Base-by-base conservation (phyloP, 2,329 filamentous ascomycete species). In the Alternaria dauci region DNA sequence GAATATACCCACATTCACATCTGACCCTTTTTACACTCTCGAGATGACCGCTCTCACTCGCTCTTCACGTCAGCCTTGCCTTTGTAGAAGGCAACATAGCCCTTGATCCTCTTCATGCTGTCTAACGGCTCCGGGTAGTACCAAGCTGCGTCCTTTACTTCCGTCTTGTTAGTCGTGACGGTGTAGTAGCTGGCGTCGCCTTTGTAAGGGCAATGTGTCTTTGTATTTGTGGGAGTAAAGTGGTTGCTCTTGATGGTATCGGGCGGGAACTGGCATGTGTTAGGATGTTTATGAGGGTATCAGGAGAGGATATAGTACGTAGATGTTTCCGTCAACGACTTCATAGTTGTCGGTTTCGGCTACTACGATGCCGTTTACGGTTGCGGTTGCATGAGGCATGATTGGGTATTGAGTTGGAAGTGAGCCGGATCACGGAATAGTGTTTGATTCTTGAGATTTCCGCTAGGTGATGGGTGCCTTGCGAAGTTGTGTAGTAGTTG, bases 11-110 rank as follows among this genome's bases (percentile, higher is more conserved):
- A 11, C 8, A 16, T 48, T 16, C 30, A 23, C 46, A 11, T 5
- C 11, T n/a, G 5, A n/a, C 18, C 5, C 38, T 20, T 12, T 16
- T 38, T 8, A 4, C 34, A 38, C 14, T n/a, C 16, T 36, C 34
- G 16, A 38, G 34, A n/a, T 16, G n/a, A 41, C 8, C 1, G 6
- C 9, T 14, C 23, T 39, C 20, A 63, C 3, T 52, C 51, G 28
- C 58, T 63, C 61, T 59, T 67, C 30, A 68, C 69, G 38, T 63
- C 66, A n/a, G 55, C 71, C 63, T 70, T 74, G 0, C 60, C 59
- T 85, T 82, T 76, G 84, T 86, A 87, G 67, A 88, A 88, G 5
- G 86, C 86, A 39, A 88, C 83, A 67, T 85, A 80, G 43, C 82
- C 82, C 71, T 83, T 84, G 65, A 88, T 86, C 67, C 80, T 78